Evolutionary conservation across 2,329 filamentous ascomycete species (phyloP).

Genomic region (Colletotrichum phormii): DNA sequence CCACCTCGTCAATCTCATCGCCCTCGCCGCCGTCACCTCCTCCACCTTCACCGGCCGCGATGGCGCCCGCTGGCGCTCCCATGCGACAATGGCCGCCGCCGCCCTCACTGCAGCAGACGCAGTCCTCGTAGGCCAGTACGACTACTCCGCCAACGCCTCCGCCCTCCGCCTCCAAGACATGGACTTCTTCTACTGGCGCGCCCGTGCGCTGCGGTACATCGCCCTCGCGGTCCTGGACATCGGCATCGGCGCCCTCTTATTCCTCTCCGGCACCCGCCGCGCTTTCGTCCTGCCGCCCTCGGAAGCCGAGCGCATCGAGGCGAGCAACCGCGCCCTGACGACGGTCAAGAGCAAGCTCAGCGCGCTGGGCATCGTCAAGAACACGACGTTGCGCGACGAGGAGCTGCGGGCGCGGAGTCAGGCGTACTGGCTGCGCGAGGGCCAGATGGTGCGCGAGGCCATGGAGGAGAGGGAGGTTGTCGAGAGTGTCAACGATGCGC

Average conservation of each 20-base stretch:
- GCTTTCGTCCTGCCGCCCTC: conserved; percentile 75
- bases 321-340: conserved; percentile 66
- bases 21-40: conserved; percentile 81
- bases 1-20: conserved; percentile 82
- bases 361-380: conserved; percentile 80
- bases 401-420: conserved; percentile 74
- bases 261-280: conserved; percentile 82
- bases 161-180: conserved; percentile 72
- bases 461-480: conserved; percentile 84
- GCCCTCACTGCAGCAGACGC: conserved; percentile 72
- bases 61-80: conserved; percentile 75
- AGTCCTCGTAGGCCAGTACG: conserved; percentile 73
- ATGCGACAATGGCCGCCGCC: conserved; percentile 73
- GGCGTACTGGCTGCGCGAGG: conserved; percentile 86
- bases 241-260: conserved; percentile 74
- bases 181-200: conserved; percentile 78
- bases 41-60: conserved; percentile 71
- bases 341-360: conserved; percentile 74
- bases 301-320: conserved; percentile 75
- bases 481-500: conserved; percentile 75
- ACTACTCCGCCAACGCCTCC: conserved; percentile 72
- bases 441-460: conserved; percentile 75
- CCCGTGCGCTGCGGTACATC: conserved; percentile 72
- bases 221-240: conserved; percentile 74
- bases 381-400: conserved; percentile 81